Base-by-base conservation (phyloP, 2,329 filamentous ascomycete species). In the Neonectria magnoliae region DNA sequence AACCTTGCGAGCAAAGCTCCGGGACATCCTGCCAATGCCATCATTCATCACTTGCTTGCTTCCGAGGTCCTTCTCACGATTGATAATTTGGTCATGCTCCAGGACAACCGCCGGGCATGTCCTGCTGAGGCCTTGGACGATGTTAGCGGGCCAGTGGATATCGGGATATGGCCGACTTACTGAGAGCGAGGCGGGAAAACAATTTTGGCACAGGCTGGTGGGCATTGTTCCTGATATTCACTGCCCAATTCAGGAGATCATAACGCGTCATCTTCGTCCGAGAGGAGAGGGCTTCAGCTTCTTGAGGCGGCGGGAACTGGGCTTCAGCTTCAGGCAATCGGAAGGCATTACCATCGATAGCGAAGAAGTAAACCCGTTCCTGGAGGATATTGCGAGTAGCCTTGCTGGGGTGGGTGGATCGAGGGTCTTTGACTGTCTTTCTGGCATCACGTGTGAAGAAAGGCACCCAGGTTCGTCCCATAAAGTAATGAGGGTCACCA, bases 1-100 rank as follows among this genome's bases (percentile, higher is more conserved):
- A 5, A 93, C 82, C 45, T 80, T 79, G 1, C 77, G 74, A 0
- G 87, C 89, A 2, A 92, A 83, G 1, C 81, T 84, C 4, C 82
- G 80, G 0, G 92, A 94, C 68, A 94, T 90, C 3, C 79, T 79
- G 0, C 84, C 87, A 48, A 92, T 90, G 0, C 92, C 89, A 59
- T 91, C 88, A 50, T 90, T 90, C 88, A 91, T 90, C 1, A 86
- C 82, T 8, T 82, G 11, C 6, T 1, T 68, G 4, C 5, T 65
- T 4, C 8, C 68, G 69, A 36, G 81, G 76, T 20, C 68, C 70
- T 41, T 54, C 0, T 65, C 58, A 3, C 60, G 71, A 33, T 69
- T 66, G 8, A 57, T 48, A 36, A 90, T 87, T 60, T 89, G 83
- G 1, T 76, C 25, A 0, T 71, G 74, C 7, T 83, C 75, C 1